Conservation (phyloP, 305 asterid genomes). For the Striga hermonthica region DNA sequence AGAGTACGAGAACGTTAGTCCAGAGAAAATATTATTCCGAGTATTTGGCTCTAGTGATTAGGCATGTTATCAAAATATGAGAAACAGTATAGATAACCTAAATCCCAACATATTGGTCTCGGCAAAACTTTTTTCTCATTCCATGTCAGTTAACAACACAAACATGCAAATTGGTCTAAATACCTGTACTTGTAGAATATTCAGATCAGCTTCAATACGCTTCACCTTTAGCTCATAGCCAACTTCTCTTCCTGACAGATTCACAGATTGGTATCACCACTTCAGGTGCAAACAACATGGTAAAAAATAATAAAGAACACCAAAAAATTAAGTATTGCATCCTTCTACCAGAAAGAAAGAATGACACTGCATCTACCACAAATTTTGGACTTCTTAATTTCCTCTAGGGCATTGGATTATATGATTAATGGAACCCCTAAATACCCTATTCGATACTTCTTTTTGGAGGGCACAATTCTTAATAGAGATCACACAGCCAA, state of each 20-base stretch:
- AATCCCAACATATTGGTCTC: too few relatives aligned
- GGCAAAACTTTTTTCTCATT: too few relatives aligned
- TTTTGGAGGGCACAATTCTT: background rate
- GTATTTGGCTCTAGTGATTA: too few relatives aligned
- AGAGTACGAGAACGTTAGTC: conserved; percentile 24
- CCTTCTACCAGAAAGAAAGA: background rate
- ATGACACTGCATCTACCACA: background rate
- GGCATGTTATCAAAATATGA: too few relatives aligned
- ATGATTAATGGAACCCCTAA: too few relatives aligned
- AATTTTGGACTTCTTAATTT: background rate
- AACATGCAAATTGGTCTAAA: background rate
- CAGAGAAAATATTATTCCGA: background rate
- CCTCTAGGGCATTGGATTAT: too few relatives aligned
- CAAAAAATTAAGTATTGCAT: conserved; percentile 2
- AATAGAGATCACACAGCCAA: conserved; percentile 27
- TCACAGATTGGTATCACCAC: conserved; percentile 24
- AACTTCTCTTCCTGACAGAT: conserved; percentile 52
- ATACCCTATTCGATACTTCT: background rate
- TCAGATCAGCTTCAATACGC: conserved; percentile 84
- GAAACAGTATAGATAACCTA: too few relatives aligned
- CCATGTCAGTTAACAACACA: too few relatives aligned
- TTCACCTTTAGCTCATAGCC: conserved; percentile 57
- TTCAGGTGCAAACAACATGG: conserved; percentile 28
- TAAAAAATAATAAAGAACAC: conserved; percentile 22
- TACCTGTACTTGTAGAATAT: conserved; percentile 80